A percentile compares a stretch with the other conserved stretches of the same genome.
phyloP scores from a whole-genome alignment of 805 yeast species.

The Candida germanica region DNA sequence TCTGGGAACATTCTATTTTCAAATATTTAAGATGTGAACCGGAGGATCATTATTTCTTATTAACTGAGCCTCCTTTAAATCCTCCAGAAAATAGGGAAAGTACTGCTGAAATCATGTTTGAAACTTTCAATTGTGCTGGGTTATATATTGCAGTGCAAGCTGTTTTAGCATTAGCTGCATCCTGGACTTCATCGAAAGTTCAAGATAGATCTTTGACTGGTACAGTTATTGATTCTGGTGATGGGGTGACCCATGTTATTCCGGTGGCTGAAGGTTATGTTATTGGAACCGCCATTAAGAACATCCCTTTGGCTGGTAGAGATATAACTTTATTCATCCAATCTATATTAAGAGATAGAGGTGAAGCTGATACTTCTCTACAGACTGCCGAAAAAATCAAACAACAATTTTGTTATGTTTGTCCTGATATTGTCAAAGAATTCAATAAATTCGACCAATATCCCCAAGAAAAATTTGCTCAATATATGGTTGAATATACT shows the following conservation, averaged over 20 bases:
- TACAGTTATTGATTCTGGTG: slow-evolving; percentile 97
- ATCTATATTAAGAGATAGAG: slow-evolving; percentile 90
- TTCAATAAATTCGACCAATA: slow-evolving; percentile 92
- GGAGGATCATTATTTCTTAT: slow-evolving; percentile 92
- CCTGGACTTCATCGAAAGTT: slow-evolving; percentile 97
- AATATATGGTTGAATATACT: slow-evolving; percentile 82
- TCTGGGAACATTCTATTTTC: slow-evolving; percentile 97
- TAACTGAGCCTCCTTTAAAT: slow-evolving; percentile 97
- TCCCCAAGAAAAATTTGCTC: slow-evolving; percentile 84
- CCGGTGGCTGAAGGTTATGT: slow-evolving; percentile 99
- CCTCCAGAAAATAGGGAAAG: slow-evolving; percentile 99
- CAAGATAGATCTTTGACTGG: slow-evolving; percentile 95
- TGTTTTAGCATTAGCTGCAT: slow-evolving; percentile 95
- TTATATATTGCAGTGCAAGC: slow-evolving; percentile 98
- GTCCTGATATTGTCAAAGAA: slow-evolving; percentile 96
- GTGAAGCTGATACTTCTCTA: slow-evolving; percentile 89
- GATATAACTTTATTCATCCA: slow-evolving; percentile 95
- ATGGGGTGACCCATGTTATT: slow-evolving; percentile 98
- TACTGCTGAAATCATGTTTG: slow-evolving; percentile 98
- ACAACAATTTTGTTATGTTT: slow-evolving; percentile 94
- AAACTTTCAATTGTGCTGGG: slow-evolving; percentile 98
- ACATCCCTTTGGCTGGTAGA: slow-evolving; percentile 98
- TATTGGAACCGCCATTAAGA: slow-evolving; percentile 94
- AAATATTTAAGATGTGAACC: slow-evolving; percentile 97
- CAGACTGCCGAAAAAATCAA: slow-evolving; percentile 96